A percentile compares a stretch with the other conserved stretches of the same genome.
phyloP scores from a whole-genome alignment of 352 stramenopile genomes.

The Globisporangium solare region DNA sequence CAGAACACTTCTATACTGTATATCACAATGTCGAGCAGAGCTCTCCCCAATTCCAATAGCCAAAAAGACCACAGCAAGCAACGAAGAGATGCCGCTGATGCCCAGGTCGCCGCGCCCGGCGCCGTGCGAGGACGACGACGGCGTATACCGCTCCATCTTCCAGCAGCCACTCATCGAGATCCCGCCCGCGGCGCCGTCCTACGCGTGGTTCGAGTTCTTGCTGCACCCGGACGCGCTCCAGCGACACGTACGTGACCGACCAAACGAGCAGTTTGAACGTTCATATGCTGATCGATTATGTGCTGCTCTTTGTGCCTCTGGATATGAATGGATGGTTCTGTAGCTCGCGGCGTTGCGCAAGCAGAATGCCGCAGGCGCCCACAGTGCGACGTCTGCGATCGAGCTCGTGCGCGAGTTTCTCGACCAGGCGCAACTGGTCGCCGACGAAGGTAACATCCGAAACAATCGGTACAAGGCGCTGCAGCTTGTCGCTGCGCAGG shows the following conservation, averaged over 20 bases:
- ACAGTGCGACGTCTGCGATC: constrained; percentile 66
- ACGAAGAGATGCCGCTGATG: constrained; percentile 44
- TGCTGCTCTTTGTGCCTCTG: background rate
- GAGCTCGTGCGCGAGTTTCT: constrained; percentile 81
- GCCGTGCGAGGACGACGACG: constrained; percentile 44
- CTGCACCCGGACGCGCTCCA: constrained; percentile 71
- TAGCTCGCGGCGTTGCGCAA: constrained; percentile 48
- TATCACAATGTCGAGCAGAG: too few relatives aligned
- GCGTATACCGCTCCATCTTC: constrained; percentile 82
- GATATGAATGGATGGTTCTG: background rate
- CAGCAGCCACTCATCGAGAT: constrained; percentile 78
- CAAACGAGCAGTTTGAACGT: background rate
- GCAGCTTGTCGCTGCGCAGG: constrained; percentile 66
- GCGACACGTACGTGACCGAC: constrained; percentile 46
- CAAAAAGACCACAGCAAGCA: background rate
- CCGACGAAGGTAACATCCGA: constrained; percentile 65
- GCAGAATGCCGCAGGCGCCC: constrained; percentile 34
- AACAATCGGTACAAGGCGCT: constrained; percentile 74
- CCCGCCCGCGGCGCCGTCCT: constrained; percentile 54
- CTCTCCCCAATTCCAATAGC: background rate
- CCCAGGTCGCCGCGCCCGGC: constrained; percentile 53
- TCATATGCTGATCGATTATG: background rate
- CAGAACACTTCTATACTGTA: too few relatives aligned
- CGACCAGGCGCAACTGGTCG: constrained; percentile 77
- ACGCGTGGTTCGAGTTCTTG: constrained; percentile 86